Percentiles rank a stretch among this genome's conserved stretches.
phyloP scores from a whole-genome alignment of 2,329 filamentous ascomycete genomes.

The Aspergillus floridensis region DNA sequence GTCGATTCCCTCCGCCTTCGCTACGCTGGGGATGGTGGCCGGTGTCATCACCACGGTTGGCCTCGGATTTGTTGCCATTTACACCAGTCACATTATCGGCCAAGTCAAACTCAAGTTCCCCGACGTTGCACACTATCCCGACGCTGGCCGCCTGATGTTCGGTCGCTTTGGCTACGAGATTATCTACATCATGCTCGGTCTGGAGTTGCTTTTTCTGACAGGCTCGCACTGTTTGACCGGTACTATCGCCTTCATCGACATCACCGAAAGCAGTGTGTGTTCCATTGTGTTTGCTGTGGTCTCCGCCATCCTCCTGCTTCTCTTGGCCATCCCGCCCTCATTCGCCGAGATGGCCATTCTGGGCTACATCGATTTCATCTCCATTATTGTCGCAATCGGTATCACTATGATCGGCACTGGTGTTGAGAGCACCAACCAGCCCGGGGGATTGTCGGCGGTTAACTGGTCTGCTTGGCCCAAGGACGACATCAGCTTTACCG shows the following conservation, averaged over 20 bases:
- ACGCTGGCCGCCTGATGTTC: slow-evolving; percentile 44
- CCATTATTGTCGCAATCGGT: slow-evolving; percentile 35
- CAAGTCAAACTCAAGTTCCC: slow-evolving; percentile 40
- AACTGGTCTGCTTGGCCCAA: slow-evolving; percentile 31
- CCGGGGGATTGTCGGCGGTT: slow-evolving; percentile 28
- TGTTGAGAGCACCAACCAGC: slow-evolving; percentile 23
- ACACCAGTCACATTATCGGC: slow-evolving; percentile 43
- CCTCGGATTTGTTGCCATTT: slow-evolving; percentile 40
- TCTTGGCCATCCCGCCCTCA: slow-evolving; percentile 35
- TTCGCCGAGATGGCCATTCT: slow-evolving; percentile 40
- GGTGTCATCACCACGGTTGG: slow-evolving; percentile 46
- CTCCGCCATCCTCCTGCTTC: slow-evolving; percentile 38
- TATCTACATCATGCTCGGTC: slow-evolving; percentile 43
- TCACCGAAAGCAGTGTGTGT: slow-evolving; percentile 41
- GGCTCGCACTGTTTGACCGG: slow-evolving; percentile 47
- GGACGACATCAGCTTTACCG: slow-evolving; percentile 30
- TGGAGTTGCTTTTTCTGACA: slow-evolving; percentile 44
- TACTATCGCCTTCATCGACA: slow-evolving; percentile 46
- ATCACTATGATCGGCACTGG: slow-evolving; percentile 39
- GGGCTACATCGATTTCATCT: slow-evolving; percentile 39
- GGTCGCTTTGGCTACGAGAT: slow-evolving; percentile 45
- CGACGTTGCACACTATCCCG: slow-evolving; percentile 44
- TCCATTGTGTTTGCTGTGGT: slow-evolving; percentile 45
- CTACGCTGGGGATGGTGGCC: slow-evolving; percentile 47
- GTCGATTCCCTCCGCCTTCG: slow-evolving; percentile 47